These are phyloP conservation scores for Aspergillus ochraceoroseus DNA, from an alignment of 2,329 filamentous ascomycete species.

Conservation along the genomic window DNA sequence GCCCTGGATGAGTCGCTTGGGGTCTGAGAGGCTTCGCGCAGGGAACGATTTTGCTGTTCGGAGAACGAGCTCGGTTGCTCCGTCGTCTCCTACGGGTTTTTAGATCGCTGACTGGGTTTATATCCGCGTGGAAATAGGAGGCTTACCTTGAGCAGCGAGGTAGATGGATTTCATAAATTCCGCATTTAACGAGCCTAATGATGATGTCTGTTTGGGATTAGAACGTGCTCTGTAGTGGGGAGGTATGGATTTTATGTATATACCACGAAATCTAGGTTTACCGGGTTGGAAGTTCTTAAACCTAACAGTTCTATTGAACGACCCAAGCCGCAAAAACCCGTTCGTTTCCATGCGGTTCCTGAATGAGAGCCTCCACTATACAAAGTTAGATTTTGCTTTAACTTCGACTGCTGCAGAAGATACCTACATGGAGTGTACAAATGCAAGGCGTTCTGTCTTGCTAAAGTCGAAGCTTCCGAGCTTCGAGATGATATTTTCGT, in stretches of 20 bases:
- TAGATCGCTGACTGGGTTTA: too few species aligned
- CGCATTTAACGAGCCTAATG: conserved; percentile 69
- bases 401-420: background rate
- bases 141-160: conserved; percentile 53
- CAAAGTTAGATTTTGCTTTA: conserved; percentile 6
- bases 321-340: conserved; percentile 71
- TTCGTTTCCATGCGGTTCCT: conserved; percentile 47
- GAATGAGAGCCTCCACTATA: conserved; percentile 55
- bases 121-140: too few species aligned
- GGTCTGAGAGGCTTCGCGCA: conserved; percentile 35
- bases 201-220: conserved; percentile 58
- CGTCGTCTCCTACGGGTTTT: conserved; percentile 41
- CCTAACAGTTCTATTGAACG: conserved; percentile 61
- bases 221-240: conserved; percentile 10
- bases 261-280: conserved; percentile 71
- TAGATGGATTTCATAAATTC: conserved; percentile 60
- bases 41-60: conserved; percentile 31
- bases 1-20: conserved; percentile 41
- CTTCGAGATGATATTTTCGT: conserved; percentile 61
- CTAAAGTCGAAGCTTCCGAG: conserved; percentile 77
- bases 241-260: conserved; percentile 22
- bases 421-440: conserved; percentile 77
- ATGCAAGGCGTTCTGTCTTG: conserved; percentile 64
- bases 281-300: conserved; percentile 49
- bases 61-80: conserved; percentile 41